These are phyloP conservation scores for Chlamydomonas urium DNA, from an alignment of 139 green algal genomes.

Conservation along the genomic window DNA sequence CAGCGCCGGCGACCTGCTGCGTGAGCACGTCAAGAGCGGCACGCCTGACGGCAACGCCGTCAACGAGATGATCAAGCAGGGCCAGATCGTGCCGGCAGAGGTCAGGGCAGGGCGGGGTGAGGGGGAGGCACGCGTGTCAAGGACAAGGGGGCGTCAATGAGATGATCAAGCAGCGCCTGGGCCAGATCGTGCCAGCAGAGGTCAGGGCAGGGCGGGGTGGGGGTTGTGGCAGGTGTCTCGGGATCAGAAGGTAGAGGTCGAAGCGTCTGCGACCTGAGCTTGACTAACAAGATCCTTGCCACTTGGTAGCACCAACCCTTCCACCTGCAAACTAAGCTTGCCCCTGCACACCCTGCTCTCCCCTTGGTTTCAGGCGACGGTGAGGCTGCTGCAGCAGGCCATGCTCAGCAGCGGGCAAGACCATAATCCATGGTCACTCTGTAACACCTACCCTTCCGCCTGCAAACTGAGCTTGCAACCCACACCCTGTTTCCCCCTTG, in stretches of 20 bases:
- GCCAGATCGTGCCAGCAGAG: constrained; percentile 86
- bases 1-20: constrained; percentile 87
- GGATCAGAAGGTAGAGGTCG: too few species aligned
- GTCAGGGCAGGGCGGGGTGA: constrained; percentile 15
- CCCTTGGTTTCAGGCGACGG: constrained; percentile 87
- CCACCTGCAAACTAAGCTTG: background rate
- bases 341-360: background rate
- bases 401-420: constrained; percentile 67
- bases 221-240: too few species aligned
- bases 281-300: too few species aligned
- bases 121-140: too few species aligned
- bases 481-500: background rate
- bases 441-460: background rate
- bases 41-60: constrained; percentile 83
- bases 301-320: background rate
- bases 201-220: constrained; percentile 16
- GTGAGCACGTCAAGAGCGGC: constrained; percentile 85
- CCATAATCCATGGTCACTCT: constrained; percentile 38
- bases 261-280: too few species aligned
- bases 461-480: background rate
- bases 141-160: too few species aligned
- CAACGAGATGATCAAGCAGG: constrained; percentile 90
- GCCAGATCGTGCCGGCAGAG: constrained; percentile 84
- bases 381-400: constrained; percentile 79
- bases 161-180: constrained; percentile 94